A percentile compares a stretch with the other conserved stretches of the same genome.
These are phyloP conservation scores for Rhexocercosporidium sp. DNA, from an alignment of 2,329 filamentous ascomycete genomes.

Conservation along the genomic window DNA sequence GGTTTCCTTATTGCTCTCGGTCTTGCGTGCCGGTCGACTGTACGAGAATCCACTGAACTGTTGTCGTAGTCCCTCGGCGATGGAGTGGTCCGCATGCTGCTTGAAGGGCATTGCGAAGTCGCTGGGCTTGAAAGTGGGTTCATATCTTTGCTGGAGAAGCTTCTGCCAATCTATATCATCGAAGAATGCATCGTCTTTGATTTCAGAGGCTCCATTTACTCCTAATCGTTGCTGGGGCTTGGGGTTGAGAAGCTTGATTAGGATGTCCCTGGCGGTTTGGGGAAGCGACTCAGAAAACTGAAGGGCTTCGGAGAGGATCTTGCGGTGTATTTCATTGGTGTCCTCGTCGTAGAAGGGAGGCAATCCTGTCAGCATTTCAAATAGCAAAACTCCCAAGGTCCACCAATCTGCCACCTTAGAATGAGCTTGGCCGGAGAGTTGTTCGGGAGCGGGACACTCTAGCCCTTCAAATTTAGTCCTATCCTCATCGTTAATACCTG, in stretches of 20 bases:
- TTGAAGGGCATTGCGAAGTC: background rate
- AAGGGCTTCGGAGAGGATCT: slow-evolving; percentile 90
- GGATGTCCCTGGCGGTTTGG: slow-evolving; percentile 83
- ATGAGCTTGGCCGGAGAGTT: slow-evolving; percentile 89
- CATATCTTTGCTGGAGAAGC: slow-evolving; percentile 91
- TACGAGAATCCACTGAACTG: background rate
- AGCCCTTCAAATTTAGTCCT: slow-evolving; percentile 88
- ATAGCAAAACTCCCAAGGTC: slow-evolving; percentile 91
- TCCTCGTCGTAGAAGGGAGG: slow-evolving; percentile 98
- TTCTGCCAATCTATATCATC: slow-evolving; percentile 97
- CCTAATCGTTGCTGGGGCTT: slow-evolving; percentile 86
- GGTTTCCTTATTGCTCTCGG: background rate
- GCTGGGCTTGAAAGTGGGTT: slow-evolving; percentile 93
- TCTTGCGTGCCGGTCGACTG: background rate
- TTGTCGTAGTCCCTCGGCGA: background rate
- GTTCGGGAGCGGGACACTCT: slow-evolving; percentile 94
- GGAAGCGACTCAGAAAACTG: slow-evolving; percentile 94
- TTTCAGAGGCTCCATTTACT: slow-evolving; percentile 89
- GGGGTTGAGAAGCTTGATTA: slow-evolving; percentile 86
- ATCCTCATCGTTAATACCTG: slow-evolving; percentile 95
- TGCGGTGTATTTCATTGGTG: slow-evolving; percentile 74
- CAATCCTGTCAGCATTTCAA: slow-evolving; percentile 95
- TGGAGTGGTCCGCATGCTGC: background rate
- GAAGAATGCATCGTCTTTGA: slow-evolving; percentile 97
- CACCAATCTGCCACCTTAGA: slow-evolving; percentile 93